A percentile compares a stretch with the other conserved stretches of the same genome.
Evolutionary conservation across 2,329 filamentous ascomycete species (phyloP).

Genomic region (Aureobasidium sp.): DNA sequence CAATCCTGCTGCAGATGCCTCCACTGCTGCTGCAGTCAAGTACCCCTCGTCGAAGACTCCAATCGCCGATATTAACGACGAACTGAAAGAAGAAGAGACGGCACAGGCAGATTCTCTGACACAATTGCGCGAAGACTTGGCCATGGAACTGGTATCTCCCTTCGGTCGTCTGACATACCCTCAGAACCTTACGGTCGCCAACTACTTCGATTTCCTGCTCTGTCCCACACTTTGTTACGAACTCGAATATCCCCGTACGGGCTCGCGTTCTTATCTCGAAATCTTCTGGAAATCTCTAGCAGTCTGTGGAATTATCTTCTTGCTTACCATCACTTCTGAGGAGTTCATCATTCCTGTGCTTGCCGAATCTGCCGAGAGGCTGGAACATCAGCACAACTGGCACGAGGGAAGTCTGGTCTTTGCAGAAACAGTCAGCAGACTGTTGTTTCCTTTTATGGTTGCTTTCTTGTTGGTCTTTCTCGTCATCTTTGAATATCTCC

Average conservation of each 20-base stretch:
- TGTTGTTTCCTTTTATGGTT: conserved; percentile 96
- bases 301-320: conserved; percentile 92
- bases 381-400: conserved; percentile 39
- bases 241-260: conserved; percentile 81
- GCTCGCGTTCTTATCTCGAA: conserved; percentile 66
- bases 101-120: conserved; percentile 34
- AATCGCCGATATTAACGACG: conserved; percentile 43
- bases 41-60: conserved; percentile 52
- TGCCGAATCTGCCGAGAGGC: conserved; percentile 54
- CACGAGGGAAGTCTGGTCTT: conserved; percentile 70
- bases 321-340: conserved; percentile 82
- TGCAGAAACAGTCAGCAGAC: conserved; percentile 78
- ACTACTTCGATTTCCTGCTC: conserved; percentile 79
- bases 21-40: conserved; percentile 46
- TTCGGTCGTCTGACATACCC: conserved; percentile 87
- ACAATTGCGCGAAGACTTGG: conserved; percentile 74
- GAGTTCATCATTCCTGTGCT: conserved; percentile 93
- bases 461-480: conserved; percentile 93
- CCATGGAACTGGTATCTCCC: conserved; percentile 82
- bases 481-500: conserved; percentile 94
- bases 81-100: conserved; percentile 19
- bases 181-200: conserved; percentile 70
- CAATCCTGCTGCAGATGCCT: conserved; percentile 40
- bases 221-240: conserved; percentile 98
- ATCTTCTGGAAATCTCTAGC: conserved; percentile 79